Evolutionary conservation across 2,329 filamentous ascomycete species (phyloP).

Genomic region (Ophiostoma sp.): DNA sequence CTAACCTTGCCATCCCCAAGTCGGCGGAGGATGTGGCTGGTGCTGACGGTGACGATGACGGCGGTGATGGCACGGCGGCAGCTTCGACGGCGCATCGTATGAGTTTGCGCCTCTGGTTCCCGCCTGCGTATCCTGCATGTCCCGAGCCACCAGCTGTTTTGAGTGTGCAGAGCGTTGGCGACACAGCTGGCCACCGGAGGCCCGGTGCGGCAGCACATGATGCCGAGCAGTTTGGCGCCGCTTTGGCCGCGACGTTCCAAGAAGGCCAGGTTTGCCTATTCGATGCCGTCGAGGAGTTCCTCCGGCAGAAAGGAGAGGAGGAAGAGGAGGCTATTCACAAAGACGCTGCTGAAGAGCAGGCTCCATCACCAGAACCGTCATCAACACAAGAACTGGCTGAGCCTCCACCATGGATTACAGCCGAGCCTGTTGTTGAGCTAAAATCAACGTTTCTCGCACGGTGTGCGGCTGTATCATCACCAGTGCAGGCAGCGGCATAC

Average conservation of each 20-base stretch:
- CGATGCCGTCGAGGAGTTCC: slow-evolving; percentile 80
- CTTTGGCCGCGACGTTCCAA: slow-evolving; percentile 66
- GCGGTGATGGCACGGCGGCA: slow-evolving; percentile 33
- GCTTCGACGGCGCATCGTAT: slow-evolving; percentile 52
- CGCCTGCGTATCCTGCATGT: slow-evolving; percentile 67
- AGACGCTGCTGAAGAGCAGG: slow-evolving; percentile 29
- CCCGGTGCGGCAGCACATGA: slow-evolving; percentile 72
- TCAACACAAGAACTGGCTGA: not conserved
- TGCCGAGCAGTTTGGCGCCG: slow-evolving; percentile 66
- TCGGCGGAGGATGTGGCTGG: slow-evolving; percentile 39
- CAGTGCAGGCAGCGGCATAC: slow-evolving; percentile 68
- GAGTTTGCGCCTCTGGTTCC: slow-evolving; percentile 65
- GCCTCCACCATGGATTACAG: slow-evolving; percentile 67
- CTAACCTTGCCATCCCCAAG: slow-evolving; percentile 63
- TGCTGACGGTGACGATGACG: slow-evolving; percentile 31
- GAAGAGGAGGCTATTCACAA: slow-evolving; percentile 29
- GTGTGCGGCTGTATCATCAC: slow-evolving; percentile 67
- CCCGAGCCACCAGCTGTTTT: slow-evolving; percentile 66
- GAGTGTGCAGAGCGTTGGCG: slow-evolving; percentile 76
- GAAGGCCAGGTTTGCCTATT: slow-evolving; percentile 82
- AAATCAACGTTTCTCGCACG: slow-evolving; percentile 88
- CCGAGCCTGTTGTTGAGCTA: slow-evolving; percentile 72
- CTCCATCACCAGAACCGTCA: slow-evolving; percentile 38
- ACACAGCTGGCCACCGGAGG: slow-evolving; percentile 38
- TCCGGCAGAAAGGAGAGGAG: slow-evolving; percentile 33